Conservation (phyloP, 1,284 basidiomycete genomes). For the Malassezia sp. region DNA sequence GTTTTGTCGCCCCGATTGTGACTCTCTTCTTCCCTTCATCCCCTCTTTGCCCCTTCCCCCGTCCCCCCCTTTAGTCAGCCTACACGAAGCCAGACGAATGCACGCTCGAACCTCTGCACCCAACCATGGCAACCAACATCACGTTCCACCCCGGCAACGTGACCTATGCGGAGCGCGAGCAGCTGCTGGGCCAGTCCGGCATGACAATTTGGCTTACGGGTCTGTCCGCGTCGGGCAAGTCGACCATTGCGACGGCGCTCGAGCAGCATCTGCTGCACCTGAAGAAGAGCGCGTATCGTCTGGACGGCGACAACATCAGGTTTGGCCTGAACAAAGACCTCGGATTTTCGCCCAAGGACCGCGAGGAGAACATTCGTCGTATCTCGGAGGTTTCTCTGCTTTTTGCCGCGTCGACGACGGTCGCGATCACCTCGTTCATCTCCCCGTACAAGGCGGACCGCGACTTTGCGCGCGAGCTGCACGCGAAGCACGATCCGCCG, state of each 20-base stretch:
- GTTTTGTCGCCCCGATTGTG: no score
- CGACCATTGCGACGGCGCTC: slow-evolving; percentile 90
- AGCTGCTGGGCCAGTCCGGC: slow-evolving; percentile 28
- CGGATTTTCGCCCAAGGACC: slow-evolving; percentile 85
- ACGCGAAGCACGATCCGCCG: slow-evolving; percentile 53
- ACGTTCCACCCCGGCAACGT: slow-evolving; percentile 62
- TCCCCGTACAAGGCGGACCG: slow-evolving; percentile 86
- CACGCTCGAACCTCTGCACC: neutral
- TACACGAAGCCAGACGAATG: no score
- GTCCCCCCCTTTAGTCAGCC: no score
- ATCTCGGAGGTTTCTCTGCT: slow-evolving; percentile 95
- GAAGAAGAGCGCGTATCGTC: slow-evolving; percentile 72
- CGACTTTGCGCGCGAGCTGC: slow-evolving; percentile 68
- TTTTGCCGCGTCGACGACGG: slow-evolving; percentile 74
- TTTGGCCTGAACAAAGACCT: slow-evolving; percentile 97
- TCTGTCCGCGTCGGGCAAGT: slow-evolving; percentile 53
- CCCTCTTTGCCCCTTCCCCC: neutral
- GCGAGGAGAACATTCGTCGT: slow-evolving; percentile 92
- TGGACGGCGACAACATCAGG: slow-evolving; percentile 94
- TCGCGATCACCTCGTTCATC: slow-evolving; percentile 92
- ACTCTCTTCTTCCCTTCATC: no score
- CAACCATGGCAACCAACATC: slow-evolving; percentile 73
- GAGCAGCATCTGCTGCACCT: slow-evolving; percentile 88
- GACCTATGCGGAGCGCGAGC: slow-evolving; percentile 35
- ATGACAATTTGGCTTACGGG: slow-evolving; percentile 34